Conservation (phyloP, 306 rosid genomes). For the Acacia acuminata region DNA sequence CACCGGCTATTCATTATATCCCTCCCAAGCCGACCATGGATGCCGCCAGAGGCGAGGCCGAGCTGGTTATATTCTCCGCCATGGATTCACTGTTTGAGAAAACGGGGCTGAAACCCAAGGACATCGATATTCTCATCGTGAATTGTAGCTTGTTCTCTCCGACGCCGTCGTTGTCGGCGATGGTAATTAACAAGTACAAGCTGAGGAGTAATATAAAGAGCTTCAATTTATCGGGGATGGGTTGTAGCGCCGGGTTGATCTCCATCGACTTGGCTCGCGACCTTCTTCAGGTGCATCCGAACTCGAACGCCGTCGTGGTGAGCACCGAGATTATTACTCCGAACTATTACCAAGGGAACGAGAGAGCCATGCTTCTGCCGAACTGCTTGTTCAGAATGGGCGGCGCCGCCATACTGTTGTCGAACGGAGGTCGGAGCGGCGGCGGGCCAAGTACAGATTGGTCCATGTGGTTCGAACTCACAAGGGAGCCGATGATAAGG, state of each 20-base stretch:
- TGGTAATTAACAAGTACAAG: slow-evolving; percentile 83
- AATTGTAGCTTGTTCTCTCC: slow-evolving; percentile 88
- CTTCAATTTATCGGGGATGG: slow-evolving; percentile 88
- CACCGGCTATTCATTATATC: slow-evolving; percentile 70
- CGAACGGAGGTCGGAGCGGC: slow-evolving; percentile 55
- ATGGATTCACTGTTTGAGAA: slow-evolving; percentile 55
- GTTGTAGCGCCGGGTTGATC: slow-evolving; percentile 78
- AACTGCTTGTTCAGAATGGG: slow-evolving; percentile 91
- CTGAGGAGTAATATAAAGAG: slow-evolving; percentile 77
- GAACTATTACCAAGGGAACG: no score
- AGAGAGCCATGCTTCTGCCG: slow-evolving; percentile 54
- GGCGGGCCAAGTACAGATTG: slow-evolving; percentile 60
- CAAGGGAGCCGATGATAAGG: slow-evolving; percentile 77
- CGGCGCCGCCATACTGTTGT: slow-evolving; percentile 73
- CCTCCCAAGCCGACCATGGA: slow-evolving; percentile 83
- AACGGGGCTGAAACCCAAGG: slow-evolving; percentile 69
- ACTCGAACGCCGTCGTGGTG: slow-evolving; percentile 74
- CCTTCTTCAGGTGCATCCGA: slow-evolving; percentile 79
- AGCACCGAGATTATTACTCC: slow-evolving; percentile 16
- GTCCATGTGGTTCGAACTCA: slow-evolving; percentile 75
- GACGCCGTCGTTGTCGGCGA: slow-evolving; percentile 78
- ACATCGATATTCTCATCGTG: slow-evolving; percentile 72
- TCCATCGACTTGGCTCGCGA: slow-evolving; percentile 80
- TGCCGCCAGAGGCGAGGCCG: slow-evolving; percentile 71
- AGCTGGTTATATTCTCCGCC: slow-evolving; percentile 75